Conservation (phyloP, 306 rosid species). For the Aeschynomene evenia region DNA sequence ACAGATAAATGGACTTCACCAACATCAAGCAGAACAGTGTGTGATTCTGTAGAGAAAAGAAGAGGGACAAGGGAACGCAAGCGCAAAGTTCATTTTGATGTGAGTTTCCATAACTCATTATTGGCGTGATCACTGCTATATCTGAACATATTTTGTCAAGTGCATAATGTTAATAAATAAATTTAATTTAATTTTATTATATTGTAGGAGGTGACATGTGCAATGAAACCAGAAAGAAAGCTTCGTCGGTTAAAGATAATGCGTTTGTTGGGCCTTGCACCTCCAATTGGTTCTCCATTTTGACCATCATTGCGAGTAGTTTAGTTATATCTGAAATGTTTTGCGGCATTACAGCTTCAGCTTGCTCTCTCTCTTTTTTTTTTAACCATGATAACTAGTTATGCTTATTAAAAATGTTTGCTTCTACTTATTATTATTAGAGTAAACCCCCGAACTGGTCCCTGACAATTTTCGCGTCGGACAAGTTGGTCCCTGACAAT, state of each 20-base stretch:
- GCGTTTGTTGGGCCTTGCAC: conserved; percentile 72
- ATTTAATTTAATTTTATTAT: no score
- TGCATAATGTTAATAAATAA: conserved; percentile 22
- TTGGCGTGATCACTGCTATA: conserved; percentile 16
- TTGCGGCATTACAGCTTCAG: neutral
- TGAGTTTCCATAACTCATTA: conserved; percentile 40
- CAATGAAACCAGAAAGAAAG: conserved; percentile 46
- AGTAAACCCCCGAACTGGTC: no score
- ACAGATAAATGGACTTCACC: conserved; percentile 62
- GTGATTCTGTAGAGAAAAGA: conserved; percentile 46
- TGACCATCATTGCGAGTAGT: neutral
- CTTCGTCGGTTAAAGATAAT: conserved; percentile 67
- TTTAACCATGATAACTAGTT: neutral
- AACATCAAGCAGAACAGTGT: conserved; percentile 49
- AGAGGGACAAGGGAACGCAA: conserved; percentile 72
- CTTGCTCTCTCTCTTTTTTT: neutral
- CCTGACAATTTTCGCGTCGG: no score
- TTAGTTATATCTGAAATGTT: conserved; percentile 13
- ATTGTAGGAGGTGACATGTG: conserved; percentile 52
- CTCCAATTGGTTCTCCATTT: conserved; percentile 76
- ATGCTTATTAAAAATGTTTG: neutral
- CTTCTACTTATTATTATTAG: neutral
- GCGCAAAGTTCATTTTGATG: conserved; percentile 71
- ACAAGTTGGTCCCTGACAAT: no score
- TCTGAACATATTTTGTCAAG: conserved; percentile 4